Evolutionary conservation across 495 filamentous ascomycete genomes (phyloP), one percentile per base, ranked within the genome.

Genomic region (Hypoxylon fragiforme): DNA sequence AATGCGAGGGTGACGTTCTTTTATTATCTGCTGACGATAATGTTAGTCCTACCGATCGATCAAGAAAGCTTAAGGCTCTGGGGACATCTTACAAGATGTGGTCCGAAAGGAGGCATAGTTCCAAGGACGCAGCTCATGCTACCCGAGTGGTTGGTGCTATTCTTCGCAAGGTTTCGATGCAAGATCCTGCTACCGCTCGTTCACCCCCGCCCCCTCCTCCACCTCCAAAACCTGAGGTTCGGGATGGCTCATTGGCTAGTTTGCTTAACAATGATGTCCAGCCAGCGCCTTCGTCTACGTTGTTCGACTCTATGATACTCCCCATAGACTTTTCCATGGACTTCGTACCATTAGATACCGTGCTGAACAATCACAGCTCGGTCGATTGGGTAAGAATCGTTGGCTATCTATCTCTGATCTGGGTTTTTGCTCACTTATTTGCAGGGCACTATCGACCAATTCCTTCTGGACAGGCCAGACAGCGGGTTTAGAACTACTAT

Each of bases 321-420:
- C 43, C 38, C 18, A 21, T 62, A 16, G 58, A 67, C 41, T 46
- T 62, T 9, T 56, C 64, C 6, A 31, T 59, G 14, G 55, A 63
- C 14, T 53, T 59, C 24, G 30, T 59, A 18, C 59, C 64, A 16
- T 48, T 72, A 8, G 70, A 66, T 13, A 54, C 32, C 12, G 58
- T 72, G 22, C 40, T 72, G 19, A 64, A 63, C 31, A 52, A 62
- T 22, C 51, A 62, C 2, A 61, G 41, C 28, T 50, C 62, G 26
- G 51, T 70, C 18, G 73, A 78, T 52, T 78, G 74, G 75, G 75
- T 74, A 60, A 28, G 68, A 35, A 28, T 45, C 9, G 28, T 13
- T 37, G 24, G 1, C 32, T 12, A 7, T 9, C 7, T 13, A 35
- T 34, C 31, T 8, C 5, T 3, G 5, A 28, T 28, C 31, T 7